Evolutionary conservation across 805 yeast species (phyloP).

Genomic region (Geotrichum ghanense): DNA sequence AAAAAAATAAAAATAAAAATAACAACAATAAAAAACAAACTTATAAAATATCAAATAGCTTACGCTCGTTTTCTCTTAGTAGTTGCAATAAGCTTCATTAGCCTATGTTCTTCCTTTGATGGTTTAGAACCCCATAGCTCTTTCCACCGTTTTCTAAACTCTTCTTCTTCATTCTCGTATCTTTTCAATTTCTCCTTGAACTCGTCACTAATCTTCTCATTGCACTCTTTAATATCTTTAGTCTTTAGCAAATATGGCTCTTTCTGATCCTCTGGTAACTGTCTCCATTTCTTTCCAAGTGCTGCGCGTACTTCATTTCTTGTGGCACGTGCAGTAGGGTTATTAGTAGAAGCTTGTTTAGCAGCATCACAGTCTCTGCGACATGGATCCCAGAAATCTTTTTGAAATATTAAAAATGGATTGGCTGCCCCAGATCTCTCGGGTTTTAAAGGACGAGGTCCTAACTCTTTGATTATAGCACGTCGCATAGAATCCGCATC

Average conservation of each 20-base stretch:
- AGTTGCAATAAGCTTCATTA: slow-evolving; percentile 13
- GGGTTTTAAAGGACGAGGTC: slow-evolving; percentile 28
- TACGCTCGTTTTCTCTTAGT: slow-evolving; percentile 1
- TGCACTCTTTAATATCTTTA: slow-evolving; percentile 24
- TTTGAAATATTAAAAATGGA: slow-evolving; percentile 31
- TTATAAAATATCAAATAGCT: no score
- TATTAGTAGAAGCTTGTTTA: slow-evolving; percentile 22
- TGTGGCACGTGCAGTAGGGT: slow-evolving; percentile 23
- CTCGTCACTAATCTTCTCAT: slow-evolving; percentile 24
- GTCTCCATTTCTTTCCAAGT: slow-evolving; percentile 31
- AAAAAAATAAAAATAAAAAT: no score
- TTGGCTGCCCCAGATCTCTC: slow-evolving; percentile 29
- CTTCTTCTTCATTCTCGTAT: slow-evolving; percentile 29
- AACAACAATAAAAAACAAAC: no score
- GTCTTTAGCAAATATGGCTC: slow-evolving; percentile 27
- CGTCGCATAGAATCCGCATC: slow-evolving; percentile 25
- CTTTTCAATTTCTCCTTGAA: slow-evolving; percentile 21
- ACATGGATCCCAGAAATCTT: slow-evolving; percentile 31
- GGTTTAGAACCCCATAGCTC: slow-evolving; percentile 25
- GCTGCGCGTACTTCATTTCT: slow-evolving; percentile 30
- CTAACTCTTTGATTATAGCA: slow-evolving; percentile 26
- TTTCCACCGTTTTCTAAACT: slow-evolving; percentile 28
- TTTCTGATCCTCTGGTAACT: slow-evolving; percentile 26
- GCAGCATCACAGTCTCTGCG: slow-evolving; percentile 26
- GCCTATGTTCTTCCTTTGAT: slow-evolving; percentile 18